Percentiles rank a stretch among this genome's conserved stretches.
These are phyloP conservation scores for Scleromitrula shiraiana DNA, from an alignment of 2,329 filamentous ascomycete genomes.

Conservation along the genomic window DNA sequence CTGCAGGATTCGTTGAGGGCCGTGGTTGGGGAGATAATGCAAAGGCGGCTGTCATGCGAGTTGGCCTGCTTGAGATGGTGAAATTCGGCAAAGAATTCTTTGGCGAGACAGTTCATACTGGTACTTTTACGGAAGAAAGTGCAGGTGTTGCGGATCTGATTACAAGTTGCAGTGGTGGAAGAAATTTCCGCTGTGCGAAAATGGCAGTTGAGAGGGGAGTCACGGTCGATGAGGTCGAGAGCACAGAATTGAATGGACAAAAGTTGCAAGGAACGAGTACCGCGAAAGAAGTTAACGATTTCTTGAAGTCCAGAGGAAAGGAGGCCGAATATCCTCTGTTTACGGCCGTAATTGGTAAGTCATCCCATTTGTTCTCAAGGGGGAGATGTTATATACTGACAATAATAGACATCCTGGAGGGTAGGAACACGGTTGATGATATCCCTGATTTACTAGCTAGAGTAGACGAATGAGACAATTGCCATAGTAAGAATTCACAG, in stretches of 20 bases:
- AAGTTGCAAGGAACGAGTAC: constrained; percentile 93
- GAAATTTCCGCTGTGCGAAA: constrained; percentile 92
- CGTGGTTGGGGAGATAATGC: constrained; percentile 97
- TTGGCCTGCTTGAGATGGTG: constrained; percentile 93
- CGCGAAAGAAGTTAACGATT: constrained; percentile 82
- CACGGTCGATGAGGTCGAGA: constrained; percentile 79
- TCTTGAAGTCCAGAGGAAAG: constrained; percentile 68
- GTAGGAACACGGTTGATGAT: constrained; percentile 66
- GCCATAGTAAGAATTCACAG: neutral
- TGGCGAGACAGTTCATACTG: constrained; percentile 66
- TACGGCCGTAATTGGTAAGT: constrained; percentile 63
- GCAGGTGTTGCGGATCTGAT: constrained; percentile 94
- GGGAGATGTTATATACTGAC: neutral
- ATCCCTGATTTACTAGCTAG: constrained; percentile 54
- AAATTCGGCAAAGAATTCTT: constrained; percentile 95
- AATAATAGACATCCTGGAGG: constrained; percentile 58
- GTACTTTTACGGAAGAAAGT: constrained; percentile 94
- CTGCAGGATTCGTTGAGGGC: constrained; percentile 90
- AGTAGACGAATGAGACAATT: constrained; percentile 11
- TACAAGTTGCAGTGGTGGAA: constrained; percentile 82
- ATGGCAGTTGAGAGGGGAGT: constrained; percentile 73
- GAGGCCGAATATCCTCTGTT: constrained; percentile 88
- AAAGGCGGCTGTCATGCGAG: constrained; percentile 96
- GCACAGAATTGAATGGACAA: constrained; percentile 86
- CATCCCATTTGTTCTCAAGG: neutral